Evolutionary conservation across 768 basidiomycete genomes (phyloP), one percentile per base, ranked within the genome.

Genomic region (Leccinellum rugosiceps): DNA sequence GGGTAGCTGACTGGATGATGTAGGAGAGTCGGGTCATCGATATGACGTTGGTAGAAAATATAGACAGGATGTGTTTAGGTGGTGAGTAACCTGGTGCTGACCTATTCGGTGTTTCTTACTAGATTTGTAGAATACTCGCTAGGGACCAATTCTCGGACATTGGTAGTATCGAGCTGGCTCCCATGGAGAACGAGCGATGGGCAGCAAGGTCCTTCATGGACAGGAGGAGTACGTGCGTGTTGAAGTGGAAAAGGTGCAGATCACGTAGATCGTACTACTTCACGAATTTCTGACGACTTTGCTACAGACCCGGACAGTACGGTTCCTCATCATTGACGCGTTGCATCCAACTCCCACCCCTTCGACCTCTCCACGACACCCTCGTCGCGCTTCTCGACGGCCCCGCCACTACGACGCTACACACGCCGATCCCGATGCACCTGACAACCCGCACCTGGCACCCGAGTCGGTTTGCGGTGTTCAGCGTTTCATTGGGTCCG

Each of bases 401-500:
- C 3, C 88, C 91, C 0, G 74, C 88, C 1, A 77, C 73, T 3
- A 87, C 85, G 9, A 80, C 72, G 35, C 76, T 94, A 4, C 92
- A 94, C 65, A 66, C 72, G 2, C 84, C 86, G 0, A 69, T 85
- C 17, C 68, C 77, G 3, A 76, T 92, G 28, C 73, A 78, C 50
- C 69, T 88, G 50, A 80, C 75, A 58, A 71, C 89, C 58, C 83
- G 93, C 66, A 92, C 92, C 69, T 73, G 82, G 55, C 79, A 86
- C 58, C 77, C 81, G 3, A 75, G 76, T 10, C 80, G 85, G 34
- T 83, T 90, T 3, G 87, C 88, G 1, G 86, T 85, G 60, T 71
- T 95, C 32, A 76, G 82, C 10, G 78, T 94, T 8, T 83, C 87
- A 31, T 77, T 94, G 28, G 93, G 96, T 53, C 78, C 84, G 1